phyloP scores from a whole-genome alignment of 768 basidiomycete genomes.

The Suillus paluster region DNA sequence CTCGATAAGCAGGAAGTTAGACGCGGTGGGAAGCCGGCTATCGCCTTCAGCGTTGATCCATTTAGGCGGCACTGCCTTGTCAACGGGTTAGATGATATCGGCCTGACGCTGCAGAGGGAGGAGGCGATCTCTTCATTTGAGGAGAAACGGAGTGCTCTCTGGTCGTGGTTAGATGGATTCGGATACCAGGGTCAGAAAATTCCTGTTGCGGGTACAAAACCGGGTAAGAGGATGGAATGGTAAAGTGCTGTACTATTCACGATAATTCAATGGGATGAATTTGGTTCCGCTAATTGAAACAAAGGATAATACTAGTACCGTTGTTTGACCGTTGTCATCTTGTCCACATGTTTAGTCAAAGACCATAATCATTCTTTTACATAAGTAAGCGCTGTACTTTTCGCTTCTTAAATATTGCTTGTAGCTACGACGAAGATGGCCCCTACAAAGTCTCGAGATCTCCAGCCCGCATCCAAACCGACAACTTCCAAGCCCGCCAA shows the following conservation, averaged over 20 bases:
- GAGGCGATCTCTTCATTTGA: constrained; percentile 81
- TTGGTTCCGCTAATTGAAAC: neutral
- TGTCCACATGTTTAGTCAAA: neutral
- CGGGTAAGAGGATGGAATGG: constrained; percentile 71
- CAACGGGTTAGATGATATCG: constrained; percentile 97
- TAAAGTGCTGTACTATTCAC: constrained; percentile 34
- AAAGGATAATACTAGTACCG: neutral
- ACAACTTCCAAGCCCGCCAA: constrained; percentile 4
- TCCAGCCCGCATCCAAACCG: constrained; percentile 17
- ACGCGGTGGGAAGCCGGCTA: constrained; percentile 68
- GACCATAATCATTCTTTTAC: neutral
- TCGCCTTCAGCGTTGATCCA: constrained; percentile 81
- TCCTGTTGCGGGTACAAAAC: constrained; percentile 49
- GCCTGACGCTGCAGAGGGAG: constrained; percentile 85
- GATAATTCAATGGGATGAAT: constrained; percentile 5
- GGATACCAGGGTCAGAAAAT: constrained; percentile 86
- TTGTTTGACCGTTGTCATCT: too few species aligned
- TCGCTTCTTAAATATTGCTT: constrained; percentile 10
- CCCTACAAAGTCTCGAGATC: constrained; percentile 18
- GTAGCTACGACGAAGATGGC: constrained; percentile 16
- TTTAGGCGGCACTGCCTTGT: constrained; percentile 94
- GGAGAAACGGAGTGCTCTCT: constrained; percentile 68
- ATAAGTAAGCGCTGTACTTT: constrained; percentile 3
- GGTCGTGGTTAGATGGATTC: constrained; percentile 98
- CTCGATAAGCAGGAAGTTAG: constrained; percentile 81